A percentile compares a stretch with the other conserved stretches of the same genome.
phyloP scores from a whole-genome alignment of 2,329 filamentous ascomycete species.

The Simplicillium aogashimaense region DNA sequence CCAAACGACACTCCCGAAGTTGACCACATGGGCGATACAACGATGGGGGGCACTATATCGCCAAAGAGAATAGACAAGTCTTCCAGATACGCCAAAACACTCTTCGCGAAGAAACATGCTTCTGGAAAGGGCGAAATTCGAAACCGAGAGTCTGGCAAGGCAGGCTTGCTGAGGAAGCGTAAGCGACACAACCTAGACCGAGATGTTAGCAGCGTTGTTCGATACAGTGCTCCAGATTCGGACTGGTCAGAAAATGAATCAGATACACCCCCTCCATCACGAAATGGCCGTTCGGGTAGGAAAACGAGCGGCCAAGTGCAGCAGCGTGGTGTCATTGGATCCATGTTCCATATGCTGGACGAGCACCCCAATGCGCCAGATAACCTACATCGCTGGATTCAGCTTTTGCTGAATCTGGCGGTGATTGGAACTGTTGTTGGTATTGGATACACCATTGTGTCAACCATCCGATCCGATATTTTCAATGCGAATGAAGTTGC shows the following conservation, averaged over 20 bases:
- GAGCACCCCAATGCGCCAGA: constrained; percentile 49
- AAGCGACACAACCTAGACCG: constrained; percentile 40
- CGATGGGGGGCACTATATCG: constrained; percentile 30
- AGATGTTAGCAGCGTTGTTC: constrained; percentile 40
- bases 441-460: constrained; percentile 58
- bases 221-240: constrained; percentile 28
- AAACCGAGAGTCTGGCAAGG: constrained; percentile 24
- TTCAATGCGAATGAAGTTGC: constrained; percentile 60
- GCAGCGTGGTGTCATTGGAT: constrained; percentile 24
- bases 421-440: constrained; percentile 49
- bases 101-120: constrained; percentile 27
- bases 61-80: constrained; percentile 36
- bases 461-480: constrained; percentile 66
- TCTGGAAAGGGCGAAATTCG: constrained; percentile 59
- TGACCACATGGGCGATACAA: constrained; percentile 32
- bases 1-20: constrained; percentile 41
- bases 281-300: constrained; percentile 12
- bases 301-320: constrained; percentile 13
- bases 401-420: constrained; percentile 53
- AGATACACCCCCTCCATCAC: constrained; percentile 25
- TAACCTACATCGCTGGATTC: constrained; percentile 49
- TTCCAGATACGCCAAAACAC: constrained; percentile 30
- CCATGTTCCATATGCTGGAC: constrained; percentile 40
- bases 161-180: constrained; percentile 42
- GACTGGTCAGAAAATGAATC: constrained; percentile 40